A percentile compares a stretch with the other conserved stretches of the same genome.
Conservation (phyloP, 768 basidiomycete species). For the Amylocystis lapponica region DNA sequence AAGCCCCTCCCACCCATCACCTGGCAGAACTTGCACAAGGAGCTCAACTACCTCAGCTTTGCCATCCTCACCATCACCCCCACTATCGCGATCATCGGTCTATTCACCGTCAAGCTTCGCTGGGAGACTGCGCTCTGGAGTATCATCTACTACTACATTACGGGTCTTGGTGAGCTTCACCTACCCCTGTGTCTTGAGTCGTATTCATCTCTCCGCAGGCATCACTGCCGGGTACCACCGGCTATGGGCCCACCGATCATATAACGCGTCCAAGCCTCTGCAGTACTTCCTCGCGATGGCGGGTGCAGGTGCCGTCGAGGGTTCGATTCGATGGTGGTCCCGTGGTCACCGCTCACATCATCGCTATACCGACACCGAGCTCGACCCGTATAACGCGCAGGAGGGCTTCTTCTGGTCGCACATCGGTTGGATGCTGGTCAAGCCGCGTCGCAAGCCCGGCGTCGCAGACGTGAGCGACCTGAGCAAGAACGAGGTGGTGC, state of each 20-base stretch:
- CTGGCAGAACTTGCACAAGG: constrained; percentile 38
- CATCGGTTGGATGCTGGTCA: constrained; percentile 90
- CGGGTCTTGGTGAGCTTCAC: constrained; percentile 68
- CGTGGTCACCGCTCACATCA: constrained; percentile 97
- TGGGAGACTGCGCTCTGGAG: constrained; percentile 72
- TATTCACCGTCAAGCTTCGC: constrained; percentile 55
- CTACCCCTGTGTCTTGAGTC: constrained; percentile 26
- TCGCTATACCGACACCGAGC: constrained; percentile 93
- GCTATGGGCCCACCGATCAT: constrained; percentile 94
- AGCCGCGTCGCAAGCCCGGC: constrained; percentile 84
- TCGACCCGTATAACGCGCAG: constrained; percentile 93
- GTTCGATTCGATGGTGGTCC: constrained; percentile 99
- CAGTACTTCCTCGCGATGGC: constrained; percentile 80
- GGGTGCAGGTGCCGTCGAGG: constrained; percentile 91
- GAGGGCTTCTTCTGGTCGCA: constrained; percentile 85
- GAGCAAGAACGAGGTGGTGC: constrained; percentile 69
- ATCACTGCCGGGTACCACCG: constrained; percentile 96
- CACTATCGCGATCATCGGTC: constrained; percentile 65
- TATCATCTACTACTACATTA: constrained; percentile 68
- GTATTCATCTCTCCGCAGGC: constrained; percentile 32
- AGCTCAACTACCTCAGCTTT: constrained; percentile 76
- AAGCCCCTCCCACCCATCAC: constrained; percentile 45
- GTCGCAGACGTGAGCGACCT: constrained; percentile 88
- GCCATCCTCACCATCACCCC: constrained; percentile 71
- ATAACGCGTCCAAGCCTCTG: constrained; percentile 83